phyloP scores from a whole-genome alignment of 208 protist genomes.

The Zelonia costaricensis region DNA sequence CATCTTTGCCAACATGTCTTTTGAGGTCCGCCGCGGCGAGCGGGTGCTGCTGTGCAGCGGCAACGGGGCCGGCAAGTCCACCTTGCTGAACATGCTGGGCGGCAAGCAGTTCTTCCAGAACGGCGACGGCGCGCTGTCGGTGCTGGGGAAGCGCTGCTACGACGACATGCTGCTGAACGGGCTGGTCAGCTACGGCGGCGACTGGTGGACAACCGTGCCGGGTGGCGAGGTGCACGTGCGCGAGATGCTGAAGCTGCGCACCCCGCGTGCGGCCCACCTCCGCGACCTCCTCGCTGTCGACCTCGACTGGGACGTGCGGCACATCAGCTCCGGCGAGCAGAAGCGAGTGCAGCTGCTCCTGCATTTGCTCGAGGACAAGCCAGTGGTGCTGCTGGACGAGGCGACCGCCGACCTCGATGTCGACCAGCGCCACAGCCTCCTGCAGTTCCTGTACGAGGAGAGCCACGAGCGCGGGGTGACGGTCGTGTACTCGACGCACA shows the following conservation, averaged over 20 bases:
- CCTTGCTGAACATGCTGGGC: conserved; percentile 92
- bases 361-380: conserved; percentile 48
- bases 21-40: conserved; percentile 56
- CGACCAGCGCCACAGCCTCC: conserved; percentile 76
- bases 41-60: conserved; percentile 91
- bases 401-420: conserved; percentile 93
- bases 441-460: conserved; percentile 84
- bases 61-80: conserved; percentile 95
- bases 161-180: conserved; percentile 83
- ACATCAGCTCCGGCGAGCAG: conserved; percentile 83
- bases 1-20: conserved; percentile 57
- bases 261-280: conserved; percentile 51
- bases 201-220: conserved; percentile 78
- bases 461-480: conserved; percentile 79
- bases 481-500: conserved; percentile 92
- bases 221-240: conserved; percentile 73
- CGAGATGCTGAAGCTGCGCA: conserved; percentile 59
- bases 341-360: conserved; percentile 91
- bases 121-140: conserved; percentile 42
- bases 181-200: conserved; percentile 59
- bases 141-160: conserved; percentile 68
- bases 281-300: conserved; percentile 68
- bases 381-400: conserved; percentile 89
- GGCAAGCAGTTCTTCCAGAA: conserved; percentile 87
- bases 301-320: conserved; percentile 82